These are phyloP conservation scores for Clarireedia paspali DNA, from an alignment of 2,329 filamentous ascomycete genomes.

Conservation along the genomic window DNA sequence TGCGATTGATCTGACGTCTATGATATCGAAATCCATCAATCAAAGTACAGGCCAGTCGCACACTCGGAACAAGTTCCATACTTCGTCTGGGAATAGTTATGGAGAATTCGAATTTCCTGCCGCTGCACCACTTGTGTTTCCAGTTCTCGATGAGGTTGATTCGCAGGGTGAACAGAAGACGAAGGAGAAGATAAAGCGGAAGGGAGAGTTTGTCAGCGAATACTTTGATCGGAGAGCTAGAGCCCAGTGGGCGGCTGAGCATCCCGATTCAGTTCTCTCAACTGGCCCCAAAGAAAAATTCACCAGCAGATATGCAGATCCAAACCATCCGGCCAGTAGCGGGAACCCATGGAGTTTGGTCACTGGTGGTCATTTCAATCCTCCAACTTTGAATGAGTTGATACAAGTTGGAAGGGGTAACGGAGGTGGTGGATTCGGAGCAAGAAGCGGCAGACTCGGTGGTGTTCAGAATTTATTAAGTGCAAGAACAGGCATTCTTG, in stretches of 20 bases:
- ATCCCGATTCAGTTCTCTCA: constrained; percentile 35
- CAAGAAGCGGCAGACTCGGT: too few relatives aligned
- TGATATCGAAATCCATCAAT: constrained; percentile 25
- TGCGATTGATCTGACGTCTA: constrained; percentile 30
- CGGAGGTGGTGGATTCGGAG: neutral
- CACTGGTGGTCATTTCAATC: constrained; percentile 37
- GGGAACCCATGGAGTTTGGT: constrained; percentile 39
- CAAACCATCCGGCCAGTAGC: constrained; percentile 41
- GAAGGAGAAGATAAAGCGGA: constrained; percentile 27
- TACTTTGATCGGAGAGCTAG: constrained; percentile 29
- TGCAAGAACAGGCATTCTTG: neutral
- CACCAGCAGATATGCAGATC: constrained; percentile 41
- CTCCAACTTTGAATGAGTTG: neutral
- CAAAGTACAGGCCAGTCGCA: constrained; percentile 12
- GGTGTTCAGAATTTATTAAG: neutral
- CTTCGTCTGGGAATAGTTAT: constrained; percentile 30
- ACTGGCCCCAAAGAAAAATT: constrained; percentile 31
- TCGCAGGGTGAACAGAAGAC: constrained; percentile 21
- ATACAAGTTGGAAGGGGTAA: neutral
- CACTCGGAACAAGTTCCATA: neutral
- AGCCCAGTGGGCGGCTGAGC: constrained; percentile 29
- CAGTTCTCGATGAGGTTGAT: constrained; percentile 25
- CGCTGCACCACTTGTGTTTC: constrained; percentile 34
- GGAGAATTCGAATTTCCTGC: constrained; percentile 32
- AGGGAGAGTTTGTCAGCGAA: constrained; percentile 29